Conservation (phyloP, 495 filamentous ascomycete genomes). For the Aspergillus asperescens region DNA sequence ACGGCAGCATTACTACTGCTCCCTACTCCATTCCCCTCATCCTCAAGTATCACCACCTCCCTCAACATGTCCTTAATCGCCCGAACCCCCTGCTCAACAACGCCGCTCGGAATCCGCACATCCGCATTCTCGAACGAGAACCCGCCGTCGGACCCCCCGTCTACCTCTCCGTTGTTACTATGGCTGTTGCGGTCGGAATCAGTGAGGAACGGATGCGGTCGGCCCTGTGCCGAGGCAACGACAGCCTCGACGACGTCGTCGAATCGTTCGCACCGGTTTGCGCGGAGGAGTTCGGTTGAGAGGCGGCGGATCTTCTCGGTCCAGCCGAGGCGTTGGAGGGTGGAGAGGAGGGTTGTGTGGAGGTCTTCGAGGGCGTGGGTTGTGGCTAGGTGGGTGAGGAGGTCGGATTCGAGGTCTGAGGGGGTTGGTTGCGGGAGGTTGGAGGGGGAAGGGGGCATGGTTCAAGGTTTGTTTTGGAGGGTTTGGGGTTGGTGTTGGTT, state of each 20-base stretch:
- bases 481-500: background rate
- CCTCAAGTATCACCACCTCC: constrained; percentile 46
- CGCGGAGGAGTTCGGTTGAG: constrained; percentile 42
- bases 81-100: constrained; percentile 43
- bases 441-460: constrained; percentile 12
- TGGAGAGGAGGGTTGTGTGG: constrained; percentile 38
- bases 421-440: constrained; percentile 9
- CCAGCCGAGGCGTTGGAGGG: constrained; percentile 40
- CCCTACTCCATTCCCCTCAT: constrained; percentile 25
- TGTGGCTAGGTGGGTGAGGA: constrained; percentile 38
- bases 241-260: constrained; percentile 44
- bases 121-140: constrained; percentile 35
- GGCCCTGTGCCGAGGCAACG: constrained; percentile 38
- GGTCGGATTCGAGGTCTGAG: constrained; percentile 41
- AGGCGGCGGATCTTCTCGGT: constrained; percentile 39
- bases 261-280: constrained; percentile 43
- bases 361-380: constrained; percentile 43
- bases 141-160: constrained; percentile 11
- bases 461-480: background rate
- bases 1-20: background rate
- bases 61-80: constrained; percentile 45
- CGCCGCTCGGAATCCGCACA: constrained; percentile 37
- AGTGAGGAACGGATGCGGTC: constrained; percentile 28
- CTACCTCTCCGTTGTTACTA: constrained; percentile 12
- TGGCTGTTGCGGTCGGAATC: constrained; percentile 17